Evolutionary conservation across 148 eudicot genomes (phyloP).

Genomic region (Spergularia marina): DNA sequence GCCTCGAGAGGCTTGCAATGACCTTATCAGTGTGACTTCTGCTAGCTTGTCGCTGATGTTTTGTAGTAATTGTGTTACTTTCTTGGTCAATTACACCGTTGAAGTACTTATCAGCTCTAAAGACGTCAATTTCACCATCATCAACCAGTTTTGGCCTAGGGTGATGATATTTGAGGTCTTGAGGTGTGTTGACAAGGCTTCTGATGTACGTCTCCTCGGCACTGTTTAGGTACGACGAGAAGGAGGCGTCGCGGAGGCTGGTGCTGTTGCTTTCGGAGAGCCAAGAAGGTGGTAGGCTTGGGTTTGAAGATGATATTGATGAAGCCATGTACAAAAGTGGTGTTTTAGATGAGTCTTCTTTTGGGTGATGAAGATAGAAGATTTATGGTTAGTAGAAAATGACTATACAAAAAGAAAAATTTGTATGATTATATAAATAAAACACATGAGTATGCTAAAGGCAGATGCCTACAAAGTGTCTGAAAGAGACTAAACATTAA

Average conservation of each 20-base stretch:
- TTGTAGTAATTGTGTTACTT: conserved; percentile 7
- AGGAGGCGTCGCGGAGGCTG: conserved; percentile 42
- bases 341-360: conserved; percentile 7
- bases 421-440: conserved; percentile 6
- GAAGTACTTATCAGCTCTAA: conserved; percentile 73
- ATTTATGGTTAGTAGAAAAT: conserved; percentile 7
- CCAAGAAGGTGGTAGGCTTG: conserved; percentile 26
- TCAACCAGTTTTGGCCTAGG: conserved; percentile 29
- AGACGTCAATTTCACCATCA: conserved; percentile 60
- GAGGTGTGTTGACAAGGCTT: conserved; percentile 30
- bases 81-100: conserved; percentile 30
- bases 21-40: not conserved
- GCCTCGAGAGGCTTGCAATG: not conserved
- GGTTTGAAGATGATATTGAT: conserved; percentile 30
- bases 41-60: conserved; percentile 10
- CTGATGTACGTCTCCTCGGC: conserved; percentile 38
- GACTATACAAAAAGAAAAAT: conserved; percentile 19
- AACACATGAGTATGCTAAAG: conserved; percentile 1
- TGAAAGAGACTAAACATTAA: conserved; percentile 28
- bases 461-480: conserved; percentile 20
- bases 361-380: conserved; percentile 15
- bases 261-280: conserved; percentile 25
- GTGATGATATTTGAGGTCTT: conserved; percentile 1
- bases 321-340: conserved; percentile 28
- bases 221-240: conserved; percentile 50